Percentiles rank a stretch among this genome's conserved stretches.
Evolutionary conservation across 176 grass and related monocot species (phyloP).

Genomic region (Bonia amplexicaulis): DNA sequence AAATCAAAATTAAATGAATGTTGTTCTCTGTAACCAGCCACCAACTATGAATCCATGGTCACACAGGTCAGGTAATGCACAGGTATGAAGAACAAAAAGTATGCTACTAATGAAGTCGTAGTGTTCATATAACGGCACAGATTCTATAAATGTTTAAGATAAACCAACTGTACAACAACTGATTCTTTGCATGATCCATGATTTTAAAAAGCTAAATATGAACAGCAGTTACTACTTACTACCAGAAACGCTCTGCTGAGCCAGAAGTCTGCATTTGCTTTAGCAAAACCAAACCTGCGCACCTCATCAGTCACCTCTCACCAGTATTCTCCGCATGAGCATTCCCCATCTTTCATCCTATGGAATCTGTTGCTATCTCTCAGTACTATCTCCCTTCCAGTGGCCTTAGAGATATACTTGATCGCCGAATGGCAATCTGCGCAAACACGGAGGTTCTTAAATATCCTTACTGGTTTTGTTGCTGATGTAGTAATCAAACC

Average conservation of each 20-base stretch:
- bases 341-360: constrained; percentile 61
- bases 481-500: constrained; percentile 58
- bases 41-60: neutral
- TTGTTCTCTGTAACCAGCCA: neutral
- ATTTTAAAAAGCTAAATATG: neutral
- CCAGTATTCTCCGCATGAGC: constrained; percentile 72
- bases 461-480: constrained; percentile 73
- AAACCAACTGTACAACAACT: neutral
- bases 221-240: neutral
- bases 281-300: neutral
- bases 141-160: neutral
- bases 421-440: constrained; percentile 74
- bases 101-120: neutral
- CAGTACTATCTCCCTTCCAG: constrained; percentile 62
- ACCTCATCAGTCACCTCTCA: constrained; percentile 38
- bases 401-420: constrained; percentile 68
- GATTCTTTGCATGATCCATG: neutral
- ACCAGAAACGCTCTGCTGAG: neutral
- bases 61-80: too few relatives aligned
- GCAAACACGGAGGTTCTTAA: constrained; percentile 85
- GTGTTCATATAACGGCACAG: neutral
- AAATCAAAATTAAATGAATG: neutral
- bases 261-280: neutral
- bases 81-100: neutral
- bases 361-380: constrained; percentile 91